These are phyloP conservation scores for Cystofilobasidium macerans DNA, from an alignment of 768 basidiomycete genomes.

Conservation along the genomic window DNA sequence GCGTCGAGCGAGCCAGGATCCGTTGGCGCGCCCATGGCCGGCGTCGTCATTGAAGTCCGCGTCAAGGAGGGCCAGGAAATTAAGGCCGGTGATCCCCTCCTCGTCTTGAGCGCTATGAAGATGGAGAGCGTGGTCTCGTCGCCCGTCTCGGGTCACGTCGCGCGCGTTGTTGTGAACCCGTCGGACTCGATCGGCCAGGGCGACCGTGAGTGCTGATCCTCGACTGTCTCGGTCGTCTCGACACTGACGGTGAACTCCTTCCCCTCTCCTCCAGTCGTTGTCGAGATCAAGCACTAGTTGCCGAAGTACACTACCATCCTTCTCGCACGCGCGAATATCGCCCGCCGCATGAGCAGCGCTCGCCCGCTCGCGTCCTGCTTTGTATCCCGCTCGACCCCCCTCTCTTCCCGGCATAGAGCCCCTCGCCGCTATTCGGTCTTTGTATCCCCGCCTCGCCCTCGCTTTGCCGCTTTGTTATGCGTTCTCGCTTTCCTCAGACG, in stretches of 20 bases:
- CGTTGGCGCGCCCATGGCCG: constrained; percentile 61
- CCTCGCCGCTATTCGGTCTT: no score
- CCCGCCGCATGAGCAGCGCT: no score
- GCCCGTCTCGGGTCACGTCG: constrained; percentile 91
- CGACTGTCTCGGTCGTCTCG: background rate
- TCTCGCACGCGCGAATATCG: no score
- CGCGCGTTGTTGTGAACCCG: constrained; percentile 81
- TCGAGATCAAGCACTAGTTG: constrained; percentile 25
- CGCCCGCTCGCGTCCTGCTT: no score
- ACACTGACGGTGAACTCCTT: background rate
- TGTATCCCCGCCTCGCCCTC: no score
- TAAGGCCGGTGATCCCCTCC: constrained; percentile 93
- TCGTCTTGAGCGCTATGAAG: constrained; percentile 97
- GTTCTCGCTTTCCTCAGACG: no score
- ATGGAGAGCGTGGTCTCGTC: constrained; percentile 97
- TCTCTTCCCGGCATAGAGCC: no score
- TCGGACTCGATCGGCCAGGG: constrained; percentile 93
- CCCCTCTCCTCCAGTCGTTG: constrained; percentile 11
- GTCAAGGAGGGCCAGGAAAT: constrained; percentile 97
- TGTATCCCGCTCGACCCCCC: no score
- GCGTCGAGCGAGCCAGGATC: constrained; percentile 86
- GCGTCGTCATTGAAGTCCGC: constrained; percentile 93
- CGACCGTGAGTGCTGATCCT: constrained; percentile 42
- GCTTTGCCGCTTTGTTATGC: no score
- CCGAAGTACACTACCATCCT: no score